These are phyloP conservation scores for Vitellaria paradoxa DNA, from an alignment of 179 eudicot species.

Conservation along the genomic window DNA sequence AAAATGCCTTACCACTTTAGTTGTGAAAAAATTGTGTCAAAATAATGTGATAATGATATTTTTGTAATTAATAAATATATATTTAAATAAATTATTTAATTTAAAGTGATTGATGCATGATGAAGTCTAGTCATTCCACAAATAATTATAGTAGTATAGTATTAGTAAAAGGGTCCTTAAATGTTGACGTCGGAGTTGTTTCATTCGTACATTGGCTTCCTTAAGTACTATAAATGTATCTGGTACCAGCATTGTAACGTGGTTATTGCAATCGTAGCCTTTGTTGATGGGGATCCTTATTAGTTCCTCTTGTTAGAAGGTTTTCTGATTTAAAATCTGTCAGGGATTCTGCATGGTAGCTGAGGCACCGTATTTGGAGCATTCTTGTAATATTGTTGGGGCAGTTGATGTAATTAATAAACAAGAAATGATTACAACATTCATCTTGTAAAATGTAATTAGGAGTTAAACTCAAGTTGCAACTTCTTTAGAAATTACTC, in stretches of 20 bases:
- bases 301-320: too few relatives aligned
- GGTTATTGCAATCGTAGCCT: background rate
- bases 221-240: background rate
- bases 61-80: too few relatives aligned
- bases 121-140: too few relatives aligned
- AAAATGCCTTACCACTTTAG: too few relatives aligned
- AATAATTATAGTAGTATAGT: too few relatives aligned
- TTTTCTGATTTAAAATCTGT: background rate
- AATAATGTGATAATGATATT: too few relatives aligned
- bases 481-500: too few relatives aligned
- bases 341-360: background rate
- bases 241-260: background rate
- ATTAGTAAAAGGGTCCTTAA: background rate
- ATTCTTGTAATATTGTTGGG: background rate
- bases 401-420: background rate
- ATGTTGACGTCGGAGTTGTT: background rate
- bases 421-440: background rate
- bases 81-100: too few relatives aligned
- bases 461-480: too few relatives aligned
- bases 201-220: background rate
- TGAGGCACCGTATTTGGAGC: background rate
- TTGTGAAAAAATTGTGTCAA: too few relatives aligned
- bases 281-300: background rate
- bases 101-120: too few relatives aligned
- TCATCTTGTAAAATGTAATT: too few relatives aligned